Evolutionary conservation across 1,284 basidiomycete species (phyloP).

Genomic region (Apiotrichum brassicae): DNA sequence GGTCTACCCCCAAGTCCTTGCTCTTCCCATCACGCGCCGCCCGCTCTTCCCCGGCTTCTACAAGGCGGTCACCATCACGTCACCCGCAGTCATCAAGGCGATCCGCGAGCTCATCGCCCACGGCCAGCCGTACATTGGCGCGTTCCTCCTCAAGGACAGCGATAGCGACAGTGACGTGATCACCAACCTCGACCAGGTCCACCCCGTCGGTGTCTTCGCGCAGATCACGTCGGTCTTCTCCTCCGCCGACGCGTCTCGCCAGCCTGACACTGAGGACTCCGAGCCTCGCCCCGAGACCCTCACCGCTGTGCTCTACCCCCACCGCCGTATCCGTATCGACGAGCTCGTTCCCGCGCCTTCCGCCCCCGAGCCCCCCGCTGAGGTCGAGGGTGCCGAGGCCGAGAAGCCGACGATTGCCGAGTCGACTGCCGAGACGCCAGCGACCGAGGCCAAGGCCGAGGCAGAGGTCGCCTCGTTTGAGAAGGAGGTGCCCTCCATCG

Average conservation of each 20-base stretch:
- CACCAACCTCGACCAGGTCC: conserved; percentile 78
- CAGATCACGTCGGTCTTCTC: conserved; percentile 95
- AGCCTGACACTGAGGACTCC: conserved; percentile 49
- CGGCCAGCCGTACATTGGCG: conserved; percentile 95
- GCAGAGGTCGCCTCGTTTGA: conserved; percentile 57
- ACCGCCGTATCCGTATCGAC: conserved; percentile 84
- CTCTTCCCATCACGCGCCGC: conserved; percentile 89
- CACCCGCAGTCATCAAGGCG: conserved; percentile 84
- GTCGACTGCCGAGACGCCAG: conserved; percentile 9
- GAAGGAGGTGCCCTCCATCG: conserved; percentile 49
- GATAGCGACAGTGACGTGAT: conserved; percentile 90
- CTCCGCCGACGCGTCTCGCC: conserved; percentile 45
- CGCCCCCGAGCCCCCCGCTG: conserved; percentile 5
- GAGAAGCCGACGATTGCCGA: background rate
- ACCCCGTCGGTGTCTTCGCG: conserved; percentile 92
- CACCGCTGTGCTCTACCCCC: conserved; percentile 92
- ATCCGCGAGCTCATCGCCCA: conserved; percentile 96
- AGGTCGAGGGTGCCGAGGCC: background rate
- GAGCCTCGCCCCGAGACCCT: conserved; percentile 61
- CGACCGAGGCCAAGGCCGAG: conserved; percentile 23
- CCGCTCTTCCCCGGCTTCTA: conserved; percentile 98
- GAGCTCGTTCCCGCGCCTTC: conserved; percentile 55
- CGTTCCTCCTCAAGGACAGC: conserved; percentile 94
- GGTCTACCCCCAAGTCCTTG: conserved; percentile 87
- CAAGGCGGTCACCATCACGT: conserved; percentile 88